Evolutionary conservation across 768 basidiomycete species (phyloP), one percentile per base, ranked within the genome.

Genomic region (Phlebiopsis gigantea): DNA sequence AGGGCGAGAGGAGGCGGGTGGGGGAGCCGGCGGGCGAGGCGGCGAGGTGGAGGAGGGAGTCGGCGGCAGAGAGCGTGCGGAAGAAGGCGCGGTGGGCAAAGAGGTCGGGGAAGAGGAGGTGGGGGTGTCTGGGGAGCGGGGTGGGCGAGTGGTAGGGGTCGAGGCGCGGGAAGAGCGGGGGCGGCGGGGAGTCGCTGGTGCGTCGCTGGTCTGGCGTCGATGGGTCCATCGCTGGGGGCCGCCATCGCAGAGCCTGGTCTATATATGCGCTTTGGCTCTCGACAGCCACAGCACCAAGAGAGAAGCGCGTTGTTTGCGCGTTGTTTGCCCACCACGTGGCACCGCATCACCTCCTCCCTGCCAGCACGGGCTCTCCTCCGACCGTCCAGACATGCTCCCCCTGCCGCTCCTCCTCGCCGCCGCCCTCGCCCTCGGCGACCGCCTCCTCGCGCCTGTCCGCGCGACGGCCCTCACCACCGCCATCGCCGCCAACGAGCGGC

Each of bases 401-500:
- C 51, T 57, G 49, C 48, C 24, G 1, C 31, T 45, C 24, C 9
- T 21, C 53, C 10, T 62, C 43, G 46, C 61, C 47, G 57, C 66
- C 46, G 63, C 55, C 51, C 43, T 64, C 30, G 21, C 65, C 24
- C 52, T 58, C 53, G 47, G 63, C 30, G 55, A 65, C 19, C 60
- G 58, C 22, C 53, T 71, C 31, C 34, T 62, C 1, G 28, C 59
- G 21, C 57, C 58, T 3, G 64, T 60, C 26, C 59, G 62, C 57
- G 84, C 81, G 12, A 80, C 88, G 0, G 90, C 93, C 0, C 72
- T 96, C 41, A 93, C 93, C 7, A 94, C 91, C 2, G 71, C 83
- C 21, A 84, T 93, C 60, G 72, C 80, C 15, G 82, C 90, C 1
- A 93, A 91, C 63, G 88, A 92, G 65, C 78, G 89, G 31, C 70